Evolutionary conservation across 2,329 filamentous ascomycete species (phyloP).

Genomic region (Trichoderma asperellum): DNA sequence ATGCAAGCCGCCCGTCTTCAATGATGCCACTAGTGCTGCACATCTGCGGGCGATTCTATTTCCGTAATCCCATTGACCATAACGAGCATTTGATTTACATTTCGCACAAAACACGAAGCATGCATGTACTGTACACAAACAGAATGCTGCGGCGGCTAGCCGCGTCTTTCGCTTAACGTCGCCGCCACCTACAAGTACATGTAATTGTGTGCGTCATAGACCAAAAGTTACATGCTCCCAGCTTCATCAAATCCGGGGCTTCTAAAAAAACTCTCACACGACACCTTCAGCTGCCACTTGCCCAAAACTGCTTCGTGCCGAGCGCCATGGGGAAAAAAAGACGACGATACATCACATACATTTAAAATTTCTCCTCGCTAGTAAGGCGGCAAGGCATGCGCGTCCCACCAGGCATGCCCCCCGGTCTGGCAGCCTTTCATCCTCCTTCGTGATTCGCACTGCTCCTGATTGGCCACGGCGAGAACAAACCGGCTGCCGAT

Average conservation of each 20-base stretch:
- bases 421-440: not conserved
- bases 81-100: not conserved
- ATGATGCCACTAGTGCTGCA: constrained; percentile 15
- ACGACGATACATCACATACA: not conserved
- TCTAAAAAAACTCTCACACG: constrained; percentile 9
- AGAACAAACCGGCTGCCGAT: constrained; percentile 41
- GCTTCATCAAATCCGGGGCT: constrained; percentile 10
- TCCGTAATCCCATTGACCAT: not conserved
- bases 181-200: not conserved
- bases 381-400: constrained; percentile 31
- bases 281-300: not conserved
- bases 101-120: not conserved
- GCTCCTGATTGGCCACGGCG: constrained; percentile 34
- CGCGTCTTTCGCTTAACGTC: constrained; percentile 1
- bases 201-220: constrained; percentile 20
- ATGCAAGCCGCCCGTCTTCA: constrained; percentile 8
- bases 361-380: constrained; percentile 17
- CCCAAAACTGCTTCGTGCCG: constrained; percentile 13
- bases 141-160: not conserved
- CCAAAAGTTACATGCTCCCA: not conserved
- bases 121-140: not conserved
- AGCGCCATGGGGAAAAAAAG: not conserved
- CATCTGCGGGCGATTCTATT: not conserved
- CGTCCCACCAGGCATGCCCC: constrained; percentile 13
- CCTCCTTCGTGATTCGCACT: not conserved